Evolutionary conservation across 805 yeast genomes (phyloP), one percentile per base, ranked within the genome.

Genomic region (Tetrapisispora nanseiensis): DNA sequence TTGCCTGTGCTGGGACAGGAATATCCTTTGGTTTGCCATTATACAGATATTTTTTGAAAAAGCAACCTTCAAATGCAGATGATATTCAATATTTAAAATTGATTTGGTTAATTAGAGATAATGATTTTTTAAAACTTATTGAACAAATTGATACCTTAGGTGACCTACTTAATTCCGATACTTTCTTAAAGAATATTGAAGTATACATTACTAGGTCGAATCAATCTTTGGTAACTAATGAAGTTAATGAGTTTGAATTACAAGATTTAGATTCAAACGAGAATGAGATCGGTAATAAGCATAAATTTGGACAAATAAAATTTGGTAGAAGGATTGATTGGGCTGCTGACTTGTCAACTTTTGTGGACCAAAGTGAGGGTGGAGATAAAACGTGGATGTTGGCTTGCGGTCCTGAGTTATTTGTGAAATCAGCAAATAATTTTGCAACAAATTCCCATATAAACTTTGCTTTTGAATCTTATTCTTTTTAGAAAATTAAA

Each of bases 1-100:
- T 82, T 16, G 66, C 82, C 1, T 74, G 80, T 47, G 90, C 89
- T 12, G 92, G 92, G 0, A 75, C 86, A 2, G 89, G 90, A 1
- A 71, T 82, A 10, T 78, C 87, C 0, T 72, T 72, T 41, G 82
- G 80, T 3, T 46, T 79, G 9, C 78, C 83, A 0, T 33, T 79
- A 1, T 72, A 67, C 51, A 67, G 68, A 37, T 62, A 69, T 43
- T 51, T 56, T 37, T 40, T 42, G 12, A 34, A 42, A 19, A 21
- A 23, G 6, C 44, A 46, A 29, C 20, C 32, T 27, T 27, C n/a
- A 2, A 28, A 34, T 29, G 13, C 24, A 19, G 8, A 37, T 16
- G 46, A 46, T 9, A 44, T 45, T 24, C 47, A 45, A 40, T 67
- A 48, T 37, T 51, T 74, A 2, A 63, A 65, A 19, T 54, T 80